These are phyloP conservation scores for Penicillium psychrosexuale DNA, from an alignment of 2,329 filamentous ascomycete species.

Conservation along the genomic window DNA sequence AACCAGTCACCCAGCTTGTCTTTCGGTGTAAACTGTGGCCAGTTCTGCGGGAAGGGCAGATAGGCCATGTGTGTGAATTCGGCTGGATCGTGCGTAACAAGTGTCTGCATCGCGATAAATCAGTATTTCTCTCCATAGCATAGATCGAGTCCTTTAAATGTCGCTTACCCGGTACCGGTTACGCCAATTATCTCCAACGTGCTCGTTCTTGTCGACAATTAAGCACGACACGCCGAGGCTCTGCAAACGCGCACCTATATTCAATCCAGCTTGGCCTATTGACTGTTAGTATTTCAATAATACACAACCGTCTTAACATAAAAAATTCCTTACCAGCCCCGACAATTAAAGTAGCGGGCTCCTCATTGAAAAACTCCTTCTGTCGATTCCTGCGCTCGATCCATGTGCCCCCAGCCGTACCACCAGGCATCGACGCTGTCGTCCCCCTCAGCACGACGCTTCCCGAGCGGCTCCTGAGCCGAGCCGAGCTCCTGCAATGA, in stretches of 20 bases:
- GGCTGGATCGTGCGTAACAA: conserved; percentile 39
- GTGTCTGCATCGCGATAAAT: conserved; percentile 9
- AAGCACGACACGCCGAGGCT: conserved; percentile 41
- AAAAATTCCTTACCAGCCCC: conserved; percentile 34
- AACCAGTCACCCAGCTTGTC: conserved; percentile 51
- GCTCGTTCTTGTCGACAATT: conserved; percentile 46
- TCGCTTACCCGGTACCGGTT: conserved; percentile 46
- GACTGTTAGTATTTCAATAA: background rate
- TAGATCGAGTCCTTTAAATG: too few relatives aligned
- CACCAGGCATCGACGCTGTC: conserved; percentile 33
- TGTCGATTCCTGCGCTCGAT: conserved; percentile 34
- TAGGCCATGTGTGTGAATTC: conserved; percentile 41
- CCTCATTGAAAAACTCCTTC: conserved; percentile 34
- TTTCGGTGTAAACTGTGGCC: conserved; percentile 45
- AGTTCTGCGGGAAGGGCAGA: conserved; percentile 43
- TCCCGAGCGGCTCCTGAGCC: conserved; percentile 34
- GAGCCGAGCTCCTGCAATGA: conserved; percentile 37
- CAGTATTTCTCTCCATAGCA: background rate
- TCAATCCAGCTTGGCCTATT: conserved; percentile 44
- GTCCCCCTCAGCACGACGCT: conserved; percentile 36
- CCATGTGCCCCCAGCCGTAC: conserved; percentile 36
- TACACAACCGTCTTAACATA: background rate
- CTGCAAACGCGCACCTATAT: conserved; percentile 42
- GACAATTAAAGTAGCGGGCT: conserved; percentile 42
- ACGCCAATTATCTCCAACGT: conserved; percentile 52